Percentiles rank a stretch among this genome's conserved stretches.
Evolutionary conservation across 2,329 filamentous ascomycete species (phyloP).

Genomic region (Ceratocystis destructans): DNA sequence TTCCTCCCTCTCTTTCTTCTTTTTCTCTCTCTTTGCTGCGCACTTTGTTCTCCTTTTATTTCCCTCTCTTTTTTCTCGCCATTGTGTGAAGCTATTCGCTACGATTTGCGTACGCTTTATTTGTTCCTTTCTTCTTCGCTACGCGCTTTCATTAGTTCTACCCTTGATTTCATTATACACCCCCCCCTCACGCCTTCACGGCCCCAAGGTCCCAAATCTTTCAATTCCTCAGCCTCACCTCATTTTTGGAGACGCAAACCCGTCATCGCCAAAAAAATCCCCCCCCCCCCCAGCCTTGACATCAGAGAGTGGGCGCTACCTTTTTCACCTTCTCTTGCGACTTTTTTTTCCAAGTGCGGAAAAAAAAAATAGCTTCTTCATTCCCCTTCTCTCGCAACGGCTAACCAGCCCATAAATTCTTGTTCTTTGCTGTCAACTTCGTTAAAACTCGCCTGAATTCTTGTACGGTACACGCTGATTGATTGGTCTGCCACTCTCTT

Average conservation of each 20-base stretch:
- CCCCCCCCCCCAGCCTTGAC: background rate
- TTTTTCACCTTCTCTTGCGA: background rate
- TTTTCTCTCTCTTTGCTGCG: constrained; percentile 5
- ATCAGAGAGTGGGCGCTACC: background rate
- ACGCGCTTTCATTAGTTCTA: background rate
- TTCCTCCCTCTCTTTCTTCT: background rate
- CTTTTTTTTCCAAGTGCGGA: background rate
- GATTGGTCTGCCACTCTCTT: background rate
- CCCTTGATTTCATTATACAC: background rate
- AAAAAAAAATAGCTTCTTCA: background rate
- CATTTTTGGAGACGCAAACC: background rate
- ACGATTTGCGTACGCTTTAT: background rate
- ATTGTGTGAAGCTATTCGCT: background rate
- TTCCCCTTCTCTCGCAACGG: background rate
- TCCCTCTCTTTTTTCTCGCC: constrained; percentile 20
- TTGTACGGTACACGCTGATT: no score
- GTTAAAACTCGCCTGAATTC: no score
- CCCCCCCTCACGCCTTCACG: background rate
- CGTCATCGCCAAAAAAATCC: constrained; percentile 9
- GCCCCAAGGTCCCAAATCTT: background rate
- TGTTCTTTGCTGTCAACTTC: no score
- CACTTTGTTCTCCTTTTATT: background rate
- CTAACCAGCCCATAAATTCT: no score
- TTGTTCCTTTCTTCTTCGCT: background rate
- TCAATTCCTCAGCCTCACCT: constrained; percentile 6